phyloP scores from a whole-genome alignment of 1,284 basidiomycete genomes.

The Boletus sp. region DNA sequence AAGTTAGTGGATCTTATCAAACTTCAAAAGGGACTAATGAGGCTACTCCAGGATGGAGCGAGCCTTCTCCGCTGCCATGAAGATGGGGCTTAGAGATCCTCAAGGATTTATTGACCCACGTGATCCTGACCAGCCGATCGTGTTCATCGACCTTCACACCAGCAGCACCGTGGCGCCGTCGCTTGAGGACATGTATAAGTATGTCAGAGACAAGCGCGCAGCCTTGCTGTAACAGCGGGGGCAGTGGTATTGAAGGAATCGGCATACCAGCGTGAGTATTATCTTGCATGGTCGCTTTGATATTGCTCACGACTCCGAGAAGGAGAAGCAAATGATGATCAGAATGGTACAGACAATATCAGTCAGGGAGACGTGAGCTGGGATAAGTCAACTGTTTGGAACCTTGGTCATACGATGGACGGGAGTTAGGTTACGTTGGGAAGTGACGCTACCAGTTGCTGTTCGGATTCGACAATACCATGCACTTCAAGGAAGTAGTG shows the following conservation, averaged over 20 bases:
- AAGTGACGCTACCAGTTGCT: background rate
- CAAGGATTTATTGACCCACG: background rate
- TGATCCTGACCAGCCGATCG: background rate
- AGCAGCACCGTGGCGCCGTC: rapidly evolving
- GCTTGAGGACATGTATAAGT: rapidly evolving
- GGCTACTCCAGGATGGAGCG: background rate
- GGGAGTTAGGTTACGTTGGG: background rate
- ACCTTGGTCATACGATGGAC: background rate
- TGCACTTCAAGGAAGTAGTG: background rate
- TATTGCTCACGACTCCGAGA: background rate
- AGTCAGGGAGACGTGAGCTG: background rate
- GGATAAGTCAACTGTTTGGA: background rate
- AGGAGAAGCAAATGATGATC: too few species aligned
- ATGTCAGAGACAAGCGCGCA: background rate
- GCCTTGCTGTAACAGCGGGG: background rate
- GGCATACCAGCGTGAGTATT: background rate
- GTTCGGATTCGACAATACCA: background rate
- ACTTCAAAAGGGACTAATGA: background rate
- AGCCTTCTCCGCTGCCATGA: background rate
- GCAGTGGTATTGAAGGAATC: background rate
- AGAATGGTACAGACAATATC: background rate
- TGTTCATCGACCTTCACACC: background rate
- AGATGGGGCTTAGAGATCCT: background rate
- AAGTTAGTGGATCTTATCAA: background rate
- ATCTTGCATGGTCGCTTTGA: background rate